Evolutionary conservation across 495 filamentous ascomycete genomes (phyloP).

Genomic region (Trichoderma orchidacearum): DNA sequence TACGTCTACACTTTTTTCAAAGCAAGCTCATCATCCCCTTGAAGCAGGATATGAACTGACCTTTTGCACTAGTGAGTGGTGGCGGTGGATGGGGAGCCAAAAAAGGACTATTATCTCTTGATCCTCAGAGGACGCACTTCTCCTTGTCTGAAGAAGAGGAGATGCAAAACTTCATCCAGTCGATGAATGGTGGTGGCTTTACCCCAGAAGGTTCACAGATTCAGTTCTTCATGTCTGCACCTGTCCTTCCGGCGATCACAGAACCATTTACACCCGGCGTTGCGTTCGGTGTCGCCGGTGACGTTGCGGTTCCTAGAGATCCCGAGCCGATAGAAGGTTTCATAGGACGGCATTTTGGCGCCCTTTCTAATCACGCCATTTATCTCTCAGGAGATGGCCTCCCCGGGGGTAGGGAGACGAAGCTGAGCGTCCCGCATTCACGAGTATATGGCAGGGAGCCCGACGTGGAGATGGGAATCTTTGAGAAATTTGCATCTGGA

Average conservation of each 20-base stretch:
- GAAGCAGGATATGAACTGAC: neutral
- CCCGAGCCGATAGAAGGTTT: neutral
- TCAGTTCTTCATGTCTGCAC: slow-evolving; percentile 27
- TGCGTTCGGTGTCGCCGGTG: neutral
- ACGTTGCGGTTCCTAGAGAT: neutral
- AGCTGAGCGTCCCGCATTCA: neutral
- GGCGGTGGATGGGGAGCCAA: slow-evolving; percentile 88
- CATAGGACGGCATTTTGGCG: neutral
- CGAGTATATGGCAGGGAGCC: neutral
- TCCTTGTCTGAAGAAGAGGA: slow-evolving; percentile 12
- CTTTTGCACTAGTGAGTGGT: slow-evolving; percentile 48
- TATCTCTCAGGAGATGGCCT: neutral
- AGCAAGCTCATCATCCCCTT: neutral
- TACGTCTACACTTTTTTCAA: slow-evolving; percentile 15
- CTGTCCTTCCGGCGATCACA: neutral
- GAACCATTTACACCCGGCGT: neutral
- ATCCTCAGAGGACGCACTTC: slow-evolving; percentile 45
- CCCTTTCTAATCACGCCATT: neutral
- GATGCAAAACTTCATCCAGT: slow-evolving; percentile 15
- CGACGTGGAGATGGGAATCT: neutral
- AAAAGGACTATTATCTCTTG: slow-evolving; percentile 67
- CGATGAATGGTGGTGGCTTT: slow-evolving; percentile 17
- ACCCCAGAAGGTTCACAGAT: slow-evolving; percentile 29
- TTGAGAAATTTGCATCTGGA: neutral
- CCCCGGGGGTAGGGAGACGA: neutral